phyloP scores from a whole-genome alignment of 345 rosid genomes.

The Syzygium oleosum region DNA sequence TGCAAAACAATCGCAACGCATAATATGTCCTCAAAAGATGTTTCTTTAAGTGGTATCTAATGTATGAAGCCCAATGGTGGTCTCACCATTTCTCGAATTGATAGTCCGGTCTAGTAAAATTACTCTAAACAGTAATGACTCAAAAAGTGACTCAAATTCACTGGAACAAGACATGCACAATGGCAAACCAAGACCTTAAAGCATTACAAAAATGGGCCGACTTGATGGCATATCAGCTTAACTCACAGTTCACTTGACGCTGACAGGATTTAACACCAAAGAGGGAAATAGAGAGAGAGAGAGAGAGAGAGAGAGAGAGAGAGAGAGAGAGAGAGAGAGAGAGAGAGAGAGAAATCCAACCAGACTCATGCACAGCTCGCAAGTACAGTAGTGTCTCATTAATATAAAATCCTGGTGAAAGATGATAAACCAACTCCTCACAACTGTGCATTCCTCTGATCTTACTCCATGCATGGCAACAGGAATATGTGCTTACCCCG shows the following conservation, averaged over 20 bases:
- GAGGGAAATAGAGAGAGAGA: background rate
- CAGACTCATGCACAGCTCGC: background rate
- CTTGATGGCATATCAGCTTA: background rate
- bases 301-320: too few relatives aligned
- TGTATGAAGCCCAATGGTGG: background rate
- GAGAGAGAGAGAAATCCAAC: background rate
- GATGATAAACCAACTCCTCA: background rate
- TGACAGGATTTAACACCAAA: background rate
- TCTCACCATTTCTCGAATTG: background rate
- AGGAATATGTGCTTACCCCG: background rate
- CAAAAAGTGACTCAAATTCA: background rate
- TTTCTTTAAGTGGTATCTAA: background rate
- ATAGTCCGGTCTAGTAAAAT: background rate
- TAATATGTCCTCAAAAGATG: background rate
- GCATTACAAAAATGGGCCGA: background rate
- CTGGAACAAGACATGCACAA: background rate
- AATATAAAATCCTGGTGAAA: background rate
- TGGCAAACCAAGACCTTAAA: background rate
- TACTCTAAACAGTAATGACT: background rate
- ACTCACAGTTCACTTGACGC: background rate
- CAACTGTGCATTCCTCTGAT: background rate
- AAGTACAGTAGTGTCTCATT: background rate
- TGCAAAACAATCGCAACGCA: background rate
- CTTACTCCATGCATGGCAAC: background rate
- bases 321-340: background rate